A percentile compares a stretch with the other conserved stretches of the same genome.
phyloP scores from a whole-genome alignment of 129 eudicot species.

The Lonicera japonica region DNA sequence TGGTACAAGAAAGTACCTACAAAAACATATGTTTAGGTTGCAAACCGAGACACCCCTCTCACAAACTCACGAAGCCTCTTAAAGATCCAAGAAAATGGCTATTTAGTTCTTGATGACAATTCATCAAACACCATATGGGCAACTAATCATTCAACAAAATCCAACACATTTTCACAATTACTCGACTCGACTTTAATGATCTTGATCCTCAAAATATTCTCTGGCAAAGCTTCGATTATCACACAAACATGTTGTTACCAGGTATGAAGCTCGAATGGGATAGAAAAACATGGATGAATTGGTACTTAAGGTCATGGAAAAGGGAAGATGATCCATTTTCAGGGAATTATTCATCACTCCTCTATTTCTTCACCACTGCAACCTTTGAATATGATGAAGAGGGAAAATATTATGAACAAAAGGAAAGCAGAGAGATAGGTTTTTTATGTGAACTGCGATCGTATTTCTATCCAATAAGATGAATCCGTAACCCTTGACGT shows the following conservation, averaged over 20 bases:
- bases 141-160: conserved; percentile 19
- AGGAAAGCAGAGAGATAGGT: too few species aligned
- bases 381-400: too few species aligned
- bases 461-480: too few species aligned
- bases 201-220: too few species aligned
- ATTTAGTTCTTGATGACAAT: conserved; percentile 22
- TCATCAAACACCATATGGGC: too few species aligned
- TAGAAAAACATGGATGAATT: conserved; percentile 25
- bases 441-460: too few species aligned
- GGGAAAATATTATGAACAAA: too few species aligned
- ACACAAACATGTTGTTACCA: too few species aligned
- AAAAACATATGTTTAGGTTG: conserved; percentile 55
- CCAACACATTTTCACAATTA: conserved; percentile 38
- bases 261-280: conserved; percentile 62
- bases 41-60: too few species aligned
- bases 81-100: conserved; percentile 26
- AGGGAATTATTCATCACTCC: conserved; percentile 36
- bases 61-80: conserved; percentile 14
- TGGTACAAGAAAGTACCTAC: conserved; percentile 46
- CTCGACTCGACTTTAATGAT: conserved; percentile 29
- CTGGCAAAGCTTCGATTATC: too few species aligned
- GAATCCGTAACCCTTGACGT: too few species aligned
- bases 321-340: conserved; percentile 29
- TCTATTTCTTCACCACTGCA: too few species aligned
- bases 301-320: conserved; percentile 49